Percentiles rank a stretch among this genome's conserved stretches.
Conservation (phyloP, 1,139 yeast genomes). For the Geotrichum histeridarum region DNA sequence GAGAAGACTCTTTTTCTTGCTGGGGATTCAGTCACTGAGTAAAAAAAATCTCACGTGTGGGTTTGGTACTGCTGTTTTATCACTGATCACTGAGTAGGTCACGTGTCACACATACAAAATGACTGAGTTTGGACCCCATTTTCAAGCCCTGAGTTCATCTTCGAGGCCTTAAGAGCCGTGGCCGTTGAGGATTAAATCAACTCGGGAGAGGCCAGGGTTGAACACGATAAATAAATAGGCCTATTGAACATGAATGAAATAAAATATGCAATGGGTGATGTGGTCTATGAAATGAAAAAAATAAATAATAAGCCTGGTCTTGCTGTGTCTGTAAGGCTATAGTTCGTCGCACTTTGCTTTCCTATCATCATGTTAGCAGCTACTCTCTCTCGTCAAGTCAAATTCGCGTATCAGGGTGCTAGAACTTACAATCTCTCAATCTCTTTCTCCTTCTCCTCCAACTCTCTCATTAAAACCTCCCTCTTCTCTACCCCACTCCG, state of each 20-base stretch:
- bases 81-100: not conserved
- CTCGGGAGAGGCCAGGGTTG: not conserved
- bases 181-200: not conserved
- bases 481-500: conserved; percentile 18
- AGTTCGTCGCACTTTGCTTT: not conserved
- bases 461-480: conserved; percentile 16
- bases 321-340: not conserved
- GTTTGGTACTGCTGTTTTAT: no score
- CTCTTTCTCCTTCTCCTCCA: conserved; percentile 14
- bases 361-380: not conserved
- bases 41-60: no score
- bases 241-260: no score
- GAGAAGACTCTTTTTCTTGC: no score
- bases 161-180: not conserved
- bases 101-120: not conserved
- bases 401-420: not conserved
- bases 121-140: no score
- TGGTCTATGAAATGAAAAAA: no score
- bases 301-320: not conserved
- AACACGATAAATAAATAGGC: no score
- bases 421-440: conserved; percentile 14
- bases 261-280: not conserved
- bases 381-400: not conserved
- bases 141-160: no score
- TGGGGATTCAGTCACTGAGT: no score